These are phyloP conservation scores for Metschnikowia colocasiae DNA, from an alignment of 805 yeast species.

Conservation along the genomic window DNA sequence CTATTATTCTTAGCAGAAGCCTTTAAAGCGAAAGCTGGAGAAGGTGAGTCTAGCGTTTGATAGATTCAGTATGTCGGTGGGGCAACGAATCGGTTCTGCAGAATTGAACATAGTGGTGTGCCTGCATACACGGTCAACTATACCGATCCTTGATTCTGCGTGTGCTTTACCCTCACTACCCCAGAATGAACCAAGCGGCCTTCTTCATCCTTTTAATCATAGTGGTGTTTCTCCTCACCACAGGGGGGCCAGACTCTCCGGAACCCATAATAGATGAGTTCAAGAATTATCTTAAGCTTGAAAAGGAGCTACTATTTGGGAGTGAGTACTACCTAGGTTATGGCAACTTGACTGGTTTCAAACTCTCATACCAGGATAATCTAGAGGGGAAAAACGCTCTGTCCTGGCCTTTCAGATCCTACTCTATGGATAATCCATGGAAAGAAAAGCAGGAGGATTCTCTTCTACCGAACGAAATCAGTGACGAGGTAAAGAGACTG, in stretches of 20 bases:
- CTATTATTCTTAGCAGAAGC: no score
- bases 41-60: background rate
- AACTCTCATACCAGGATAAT: slow-evolving; percentile 60
- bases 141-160: background rate
- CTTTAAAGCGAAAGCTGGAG: no score
- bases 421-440: slow-evolving; percentile 40
- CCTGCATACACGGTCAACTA: background rate
- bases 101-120: background rate
- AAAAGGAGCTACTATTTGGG: slow-evolving; percentile 27
- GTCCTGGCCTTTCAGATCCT: slow-evolving; percentile 57
- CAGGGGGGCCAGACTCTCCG: slow-evolving; percentile 26
- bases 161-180: background rate
- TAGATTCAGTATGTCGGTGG: no score
- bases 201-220: slow-evolving; percentile 30
- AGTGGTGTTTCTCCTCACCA: slow-evolving; percentile 32
- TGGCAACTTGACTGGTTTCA: slow-evolving; percentile 72
- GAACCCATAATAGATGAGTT: slow-evolving; percentile 24
- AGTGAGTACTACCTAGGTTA: slow-evolving; percentile 51
- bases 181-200: slow-evolving; percentile 30
- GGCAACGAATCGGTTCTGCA: background rate
- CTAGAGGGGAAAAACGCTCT: slow-evolving; percentile 41
- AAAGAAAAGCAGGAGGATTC: slow-evolving; percentile 49
- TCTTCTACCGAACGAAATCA: slow-evolving; percentile 57
- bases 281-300: slow-evolving; percentile 21
- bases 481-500: slow-evolving; percentile 44